A percentile compares a stretch with the other conserved stretches of the same genome.
Conservation (phyloP, 441 rosid species). For the Sinapis alba region DNA sequence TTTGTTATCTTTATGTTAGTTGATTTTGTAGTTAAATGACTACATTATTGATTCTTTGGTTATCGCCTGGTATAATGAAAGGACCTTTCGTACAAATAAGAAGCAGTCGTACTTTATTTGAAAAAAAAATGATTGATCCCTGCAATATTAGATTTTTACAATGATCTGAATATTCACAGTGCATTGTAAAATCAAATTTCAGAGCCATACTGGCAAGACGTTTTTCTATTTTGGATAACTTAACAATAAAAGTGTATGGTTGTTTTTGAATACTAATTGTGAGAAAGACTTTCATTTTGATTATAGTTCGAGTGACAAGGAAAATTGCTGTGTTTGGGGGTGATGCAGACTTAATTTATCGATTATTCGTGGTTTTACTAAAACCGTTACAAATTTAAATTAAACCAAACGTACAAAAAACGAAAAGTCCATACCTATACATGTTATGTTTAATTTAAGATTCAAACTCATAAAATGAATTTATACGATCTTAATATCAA, state of each 20-base stretch:
- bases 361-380: too few species aligned
- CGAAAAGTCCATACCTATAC: not conserved
- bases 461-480: not conserved
- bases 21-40: not conserved
- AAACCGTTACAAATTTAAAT: not conserved
- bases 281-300: not conserved
- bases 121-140: constrained; percentile 5
- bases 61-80: not conserved
- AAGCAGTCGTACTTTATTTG: constrained; percentile 9
- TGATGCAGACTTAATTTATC: too few species aligned
- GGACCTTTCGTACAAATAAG: constrained; percentile 28
- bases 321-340: not conserved
- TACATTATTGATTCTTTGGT: constrained; percentile 10
- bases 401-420: not conserved
- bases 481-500: not conserved
- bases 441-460: not conserved
- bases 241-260: not conserved
- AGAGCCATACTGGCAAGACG: not conserved
- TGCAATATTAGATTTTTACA: not conserved
- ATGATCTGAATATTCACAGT: constrained; percentile 1
- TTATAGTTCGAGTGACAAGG: not conserved
- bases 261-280: not conserved
- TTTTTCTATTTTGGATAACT: not conserved
- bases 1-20: not conserved
- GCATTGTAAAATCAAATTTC: not conserved